These are phyloP conservation scores for Fusarium sambucinum DNA, from an alignment of 2,329 filamentous ascomycete species.

Conservation along the genomic window DNA sequence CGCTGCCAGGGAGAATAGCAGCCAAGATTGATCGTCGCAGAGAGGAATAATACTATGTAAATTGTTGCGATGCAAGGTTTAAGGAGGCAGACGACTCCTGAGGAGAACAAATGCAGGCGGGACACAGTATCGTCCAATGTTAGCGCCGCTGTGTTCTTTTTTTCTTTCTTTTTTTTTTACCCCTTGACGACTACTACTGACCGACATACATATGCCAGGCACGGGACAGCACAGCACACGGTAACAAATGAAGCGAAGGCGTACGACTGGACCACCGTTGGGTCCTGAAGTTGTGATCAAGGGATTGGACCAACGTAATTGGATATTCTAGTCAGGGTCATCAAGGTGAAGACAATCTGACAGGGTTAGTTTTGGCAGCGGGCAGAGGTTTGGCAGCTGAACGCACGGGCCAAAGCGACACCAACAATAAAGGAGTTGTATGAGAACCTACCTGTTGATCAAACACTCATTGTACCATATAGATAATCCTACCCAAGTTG, in stretches of 20 bases:
- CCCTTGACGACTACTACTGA: background rate
- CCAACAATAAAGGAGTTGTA: slow-evolving; percentile 24
- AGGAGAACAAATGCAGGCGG: background rate
- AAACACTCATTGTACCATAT: background rate
- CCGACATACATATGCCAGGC: slow-evolving; percentile 11
- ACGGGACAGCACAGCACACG: slow-evolving; percentile 1
- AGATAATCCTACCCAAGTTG: too few relatives aligned
- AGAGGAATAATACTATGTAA: background rate
- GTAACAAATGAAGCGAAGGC: background rate
- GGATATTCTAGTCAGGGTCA: slow-evolving; percentile 1
- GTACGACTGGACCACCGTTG: slow-evolving; percentile 7
- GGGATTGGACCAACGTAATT: slow-evolving; percentile 19
- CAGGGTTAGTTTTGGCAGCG: slow-evolving; percentile 16
- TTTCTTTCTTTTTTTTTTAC: slow-evolving; percentile 2
- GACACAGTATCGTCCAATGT: slow-evolving; percentile 3
- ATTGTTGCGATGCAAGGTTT: slow-evolving; percentile 3
- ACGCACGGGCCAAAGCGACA: slow-evolving; percentile 17
- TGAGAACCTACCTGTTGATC: background rate
- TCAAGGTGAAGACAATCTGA: slow-evolving; percentile 14
- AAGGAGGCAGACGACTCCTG: slow-evolving; percentile 2
- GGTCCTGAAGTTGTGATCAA: slow-evolving; percentile 30
- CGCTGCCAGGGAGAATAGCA: background rate
- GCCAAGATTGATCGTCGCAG: slow-evolving; percentile 8
- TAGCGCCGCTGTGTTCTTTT: slow-evolving; percentile 6
- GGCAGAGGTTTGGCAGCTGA: slow-evolving; percentile 27